These are phyloP conservation scores for Pyricularia grisea DNA, from an alignment of 2,329 filamentous ascomycete genomes.

Conservation along the genomic window DNA sequence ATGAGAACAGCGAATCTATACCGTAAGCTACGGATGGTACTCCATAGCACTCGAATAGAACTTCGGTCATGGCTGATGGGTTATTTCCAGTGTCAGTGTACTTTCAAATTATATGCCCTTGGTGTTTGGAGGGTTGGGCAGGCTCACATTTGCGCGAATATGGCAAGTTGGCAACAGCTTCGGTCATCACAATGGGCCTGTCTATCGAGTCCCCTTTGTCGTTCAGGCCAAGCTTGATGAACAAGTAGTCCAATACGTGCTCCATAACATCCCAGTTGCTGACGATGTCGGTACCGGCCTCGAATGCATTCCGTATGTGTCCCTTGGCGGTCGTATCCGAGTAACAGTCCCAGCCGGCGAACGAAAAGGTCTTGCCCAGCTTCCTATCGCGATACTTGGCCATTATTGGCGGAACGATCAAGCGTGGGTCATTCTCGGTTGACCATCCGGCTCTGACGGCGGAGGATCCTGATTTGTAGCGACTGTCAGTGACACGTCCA, in stretches of 20 bases:
- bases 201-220: conserved; percentile 65
- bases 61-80: conserved; percentile 79
- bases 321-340: conserved; percentile 87
- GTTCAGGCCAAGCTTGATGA: conserved; percentile 86
- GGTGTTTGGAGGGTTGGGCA: neutral
- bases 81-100: neutral
- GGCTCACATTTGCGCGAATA: conserved; percentile 82
- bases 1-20: conserved; percentile 94
- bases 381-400: conserved; percentile 94
- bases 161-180: conserved; percentile 81
- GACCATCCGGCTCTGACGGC: conserved; percentile 91
- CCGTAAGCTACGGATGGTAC: conserved; percentile 87
- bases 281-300: conserved; percentile 80
- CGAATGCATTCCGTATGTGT: conserved; percentile 85
- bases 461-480: conserved; percentile 60
- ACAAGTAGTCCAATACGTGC: conserved; percentile 86
- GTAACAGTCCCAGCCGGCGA: conserved; percentile 87
- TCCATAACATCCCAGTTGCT: conserved; percentile 99
- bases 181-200: conserved; percentile 87
- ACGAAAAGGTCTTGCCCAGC: conserved; percentile 81
- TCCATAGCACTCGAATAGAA: conserved; percentile 91
- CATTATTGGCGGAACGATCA: conserved; percentile 81
- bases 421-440: conserved; percentile 72
- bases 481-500: conserved; percentile 7
- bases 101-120: neutral